Evolutionary conservation across 2,329 filamentous ascomycete species (phyloP), one percentile per base, ranked within the genome.

Genomic region (Fusarium sp.): DNA sequence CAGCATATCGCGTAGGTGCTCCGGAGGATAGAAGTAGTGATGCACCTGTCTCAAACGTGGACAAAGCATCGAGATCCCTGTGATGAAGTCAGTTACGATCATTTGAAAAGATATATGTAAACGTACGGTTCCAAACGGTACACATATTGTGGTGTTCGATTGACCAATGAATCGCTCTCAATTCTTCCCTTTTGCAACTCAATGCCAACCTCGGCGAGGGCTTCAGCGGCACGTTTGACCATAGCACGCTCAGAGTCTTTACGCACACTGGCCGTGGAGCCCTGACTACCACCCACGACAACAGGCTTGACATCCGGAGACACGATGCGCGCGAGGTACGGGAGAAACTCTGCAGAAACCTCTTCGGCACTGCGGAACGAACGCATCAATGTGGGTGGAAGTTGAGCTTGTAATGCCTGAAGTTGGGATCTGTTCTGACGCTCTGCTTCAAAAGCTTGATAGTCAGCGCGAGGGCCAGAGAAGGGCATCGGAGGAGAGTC

Each of bases 71-170:
- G n/a, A 99, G 85, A 61, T 89, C 85, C 47, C 87, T 89, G 44
- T 27, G 27, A 18, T 4, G 32, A 29, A 65, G 46, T 74, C 63
- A 77, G 66, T 49, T 27, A 10, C 8, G 9, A 7, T 25, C 24
- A 16, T n/a, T 16, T 20, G 16, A 43, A 49, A n/a, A 32, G 27
- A 32, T 6, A 54, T 41, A 34, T 10, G 43, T 20, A 41, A 22
- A 90, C 91, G 86, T 83, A 94, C 87, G 96, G 96, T 76, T 98
- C 95, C 93, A 99, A 94, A 56, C 96, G 90, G 80, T 97, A 98
- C 11, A 97, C 91, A 86, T 90, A 98, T 72, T 89, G 86, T 20
- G 85, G 82, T n/a, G 87, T 90, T 34, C 88, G 87, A 59, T 85
- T 84, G 22, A 82, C 83, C 8, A 85, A 79, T 10, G 86, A 86